phyloP scores from a whole-genome alignment of 2,329 filamentous ascomycete genomes.

The Aspergillus sclerotialis region DNA sequence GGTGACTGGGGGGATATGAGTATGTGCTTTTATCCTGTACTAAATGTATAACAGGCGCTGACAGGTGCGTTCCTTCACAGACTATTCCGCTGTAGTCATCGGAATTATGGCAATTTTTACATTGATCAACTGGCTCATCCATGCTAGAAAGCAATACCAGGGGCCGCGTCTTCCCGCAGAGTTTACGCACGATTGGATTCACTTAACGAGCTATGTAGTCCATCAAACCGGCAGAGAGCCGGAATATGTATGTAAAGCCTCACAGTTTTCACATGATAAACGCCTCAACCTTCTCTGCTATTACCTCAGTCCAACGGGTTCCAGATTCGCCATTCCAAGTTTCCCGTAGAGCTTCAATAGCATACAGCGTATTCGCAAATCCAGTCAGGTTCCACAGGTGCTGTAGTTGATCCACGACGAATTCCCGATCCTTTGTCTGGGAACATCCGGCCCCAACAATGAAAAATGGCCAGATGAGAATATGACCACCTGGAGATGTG shows the following conservation, averaged over 20 bases:
- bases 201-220: no score
- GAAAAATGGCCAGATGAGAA: constrained; percentile 8
- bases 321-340: constrained; percentile 1
- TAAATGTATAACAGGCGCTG: not conserved
- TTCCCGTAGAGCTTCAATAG: constrained; percentile 1
- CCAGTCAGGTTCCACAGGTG: constrained; percentile 4
- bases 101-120: constrained; percentile 13
- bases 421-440: not conserved
- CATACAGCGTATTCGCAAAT: constrained; percentile 6
- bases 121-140: constrained; percentile 13
- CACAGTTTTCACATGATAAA: not conserved
- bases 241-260: not conserved
- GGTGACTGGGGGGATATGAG: constrained; percentile 23
- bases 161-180: constrained; percentile 18
- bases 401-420: constrained; percentile 3
- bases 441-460: constrained; percentile 6
- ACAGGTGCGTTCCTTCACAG: constrained; percentile 7
- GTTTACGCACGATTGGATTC: no score
- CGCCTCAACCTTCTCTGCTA: not conserved
- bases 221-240: no score
- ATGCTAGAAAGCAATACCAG: constrained; percentile 12
- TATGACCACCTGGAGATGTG: constrained; percentile 4
- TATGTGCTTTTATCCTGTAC: constrained; percentile 8
- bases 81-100: constrained; percentile 13
- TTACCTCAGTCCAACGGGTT: not conserved